phyloP scores from a whole-genome alignment of 805 yeast genomes.

The Wickerhamiella parazyma region DNA sequence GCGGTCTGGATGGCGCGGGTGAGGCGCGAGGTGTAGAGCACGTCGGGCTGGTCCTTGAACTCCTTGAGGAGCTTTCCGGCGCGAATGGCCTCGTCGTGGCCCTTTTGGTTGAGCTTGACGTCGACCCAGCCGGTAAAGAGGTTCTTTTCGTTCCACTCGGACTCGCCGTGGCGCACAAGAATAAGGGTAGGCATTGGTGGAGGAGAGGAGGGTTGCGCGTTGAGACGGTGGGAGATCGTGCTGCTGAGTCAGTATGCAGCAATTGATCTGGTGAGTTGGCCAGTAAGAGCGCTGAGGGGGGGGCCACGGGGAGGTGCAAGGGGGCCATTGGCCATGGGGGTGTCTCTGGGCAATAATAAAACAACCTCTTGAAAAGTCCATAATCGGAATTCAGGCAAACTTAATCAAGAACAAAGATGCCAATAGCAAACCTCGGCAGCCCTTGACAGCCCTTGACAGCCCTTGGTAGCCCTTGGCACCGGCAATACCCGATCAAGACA shows the following conservation, averaged over 20 bases:
- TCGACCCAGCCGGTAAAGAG: slow-evolving; percentile 99
- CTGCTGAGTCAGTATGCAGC: not conserved
- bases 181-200: slow-evolving; percentile 42
- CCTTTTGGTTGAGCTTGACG: slow-evolving; percentile 68
- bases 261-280: not conserved
- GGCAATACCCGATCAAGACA: no score
- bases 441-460: no score
- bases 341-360: no score
- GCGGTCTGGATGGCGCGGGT: slow-evolving; percentile 96
- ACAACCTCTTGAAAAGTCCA: no score
- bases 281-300: no score
- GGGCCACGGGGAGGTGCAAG: no score
- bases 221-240: not conserved
- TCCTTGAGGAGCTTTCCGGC: slow-evolving; percentile 90
- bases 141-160: slow-evolving; percentile 98
- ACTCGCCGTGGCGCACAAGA: slow-evolving; percentile 97
- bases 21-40: slow-evolving; percentile 80
- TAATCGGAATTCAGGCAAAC: no score
- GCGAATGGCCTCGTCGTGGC: slow-evolving; percentile 79
- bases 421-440: no score
- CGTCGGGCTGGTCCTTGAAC: slow-evolving; percentile 71
- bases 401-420: no score
- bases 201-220: not conserved
- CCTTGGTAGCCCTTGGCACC: no score
- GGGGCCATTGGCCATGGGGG: no score